Evolutionary conservation across 345 rosid species (phyloP), one percentile per base, ranked within the genome.

Genomic region (Firmiana major): DNA sequence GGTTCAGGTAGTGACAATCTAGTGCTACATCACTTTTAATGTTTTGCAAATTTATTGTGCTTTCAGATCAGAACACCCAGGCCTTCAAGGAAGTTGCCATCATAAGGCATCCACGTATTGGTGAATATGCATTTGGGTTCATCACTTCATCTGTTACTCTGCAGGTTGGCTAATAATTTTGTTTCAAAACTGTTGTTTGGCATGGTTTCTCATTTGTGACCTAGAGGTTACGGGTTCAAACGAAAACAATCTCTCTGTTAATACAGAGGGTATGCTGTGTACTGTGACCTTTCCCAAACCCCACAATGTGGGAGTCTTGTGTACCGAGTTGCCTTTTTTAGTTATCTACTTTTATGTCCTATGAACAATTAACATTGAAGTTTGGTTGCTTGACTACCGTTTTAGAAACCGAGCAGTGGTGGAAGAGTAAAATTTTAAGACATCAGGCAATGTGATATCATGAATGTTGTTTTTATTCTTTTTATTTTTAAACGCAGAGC

Each of bases 61-160:
- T 79, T 80, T 36, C 89, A 96, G 99, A 94, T 85, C 99, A 97
- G 84, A 94, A 94, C 69, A 90, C 90, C 0, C 97, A 89, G 78
- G 99, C 99, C 43, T 97, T 97, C 81, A 97, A 97, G 83, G 99
- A 97, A 85, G 97, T 97, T 17, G 98, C 99, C 57, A 97, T 97
- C 67, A 97, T 94, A 79, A 85, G 94, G 81, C 99, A 97, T 89
- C 98, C 99, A 26, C 97, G 98, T 60, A 87, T 92, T 34, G 99
- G 99, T 78, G 99, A 94, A 90, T 94, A 97, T 74, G 98, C 99
- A 12, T 92, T 97, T 79, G 99, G 99, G 63, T 97, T 97, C 86
- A 94, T 97, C 76, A 94, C 98, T 63, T 94, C 99, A 4, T 86
- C 93, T 16, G 91, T 97, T 45, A 77, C 86, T 77, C 93, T 97